phyloP scores from a whole-genome alignment of 1,139 yeast species.

The Saccharomyces hybrid region DNA sequence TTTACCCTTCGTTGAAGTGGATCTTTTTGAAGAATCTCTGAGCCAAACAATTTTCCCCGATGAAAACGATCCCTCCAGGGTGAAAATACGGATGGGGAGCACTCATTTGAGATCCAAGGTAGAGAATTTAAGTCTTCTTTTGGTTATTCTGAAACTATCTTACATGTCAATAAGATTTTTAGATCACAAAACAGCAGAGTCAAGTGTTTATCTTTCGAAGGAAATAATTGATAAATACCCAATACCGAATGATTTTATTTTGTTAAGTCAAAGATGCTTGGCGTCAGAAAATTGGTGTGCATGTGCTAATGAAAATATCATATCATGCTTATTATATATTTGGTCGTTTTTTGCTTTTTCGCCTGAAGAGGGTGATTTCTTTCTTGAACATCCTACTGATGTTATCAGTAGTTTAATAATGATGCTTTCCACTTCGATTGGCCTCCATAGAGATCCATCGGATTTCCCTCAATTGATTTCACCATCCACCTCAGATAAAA shows the following conservation, averaged over 20 bases:
- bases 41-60: slow-evolving; percentile 12
- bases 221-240: slow-evolving; percentile 21
- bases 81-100: slow-evolving; percentile 21
- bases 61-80: slow-evolving; percentile 15
- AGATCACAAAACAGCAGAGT: slow-evolving; percentile 11
- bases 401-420: slow-evolving; percentile 23
- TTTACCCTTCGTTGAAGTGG: slow-evolving; percentile 16
- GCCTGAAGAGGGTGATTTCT: slow-evolving; percentile 31
- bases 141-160: slow-evolving; percentile 25
- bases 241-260: slow-evolving; percentile 20
- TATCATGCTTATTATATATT: too few species aligned
- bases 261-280: slow-evolving; percentile 21
- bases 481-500: slow-evolving; percentile 13
- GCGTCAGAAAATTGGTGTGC: slow-evolving; percentile 7
- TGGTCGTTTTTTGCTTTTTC: slow-evolving; percentile 17
- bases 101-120: slow-evolving; percentile 24
- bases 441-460: slow-evolving; percentile 30
- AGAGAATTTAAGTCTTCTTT: slow-evolving; percentile 21
- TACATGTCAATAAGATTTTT: slow-evolving; percentile 18
- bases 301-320: too few species aligned
- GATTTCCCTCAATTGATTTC: slow-evolving; percentile 21
- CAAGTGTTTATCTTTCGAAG: slow-evolving; percentile 6
- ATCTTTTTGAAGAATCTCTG: slow-evolving; percentile 18
- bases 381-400: slow-evolving; percentile 30
- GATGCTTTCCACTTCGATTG: slow-evolving; percentile 27